These are phyloP conservation scores for Nicotiana tabacum DNA, from an alignment of 257 asterid genomes.

Conservation along the genomic window DNA sequence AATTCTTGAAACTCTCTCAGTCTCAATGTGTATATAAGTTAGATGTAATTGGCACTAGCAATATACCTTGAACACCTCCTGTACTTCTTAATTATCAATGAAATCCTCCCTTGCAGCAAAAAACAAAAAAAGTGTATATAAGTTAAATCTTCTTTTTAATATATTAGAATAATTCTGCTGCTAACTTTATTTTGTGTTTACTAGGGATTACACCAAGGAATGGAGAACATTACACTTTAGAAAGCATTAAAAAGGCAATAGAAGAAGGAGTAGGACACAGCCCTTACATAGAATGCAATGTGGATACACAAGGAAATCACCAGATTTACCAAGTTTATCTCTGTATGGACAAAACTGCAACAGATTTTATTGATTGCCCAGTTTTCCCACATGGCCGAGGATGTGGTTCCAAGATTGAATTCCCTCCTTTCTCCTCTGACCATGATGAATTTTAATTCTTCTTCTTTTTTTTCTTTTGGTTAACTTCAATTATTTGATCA, in stretches of 20 bases:
- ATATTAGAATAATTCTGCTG: neutral
- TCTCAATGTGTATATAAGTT: neutral
- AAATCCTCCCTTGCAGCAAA: no score
- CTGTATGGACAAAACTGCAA: conserved; percentile 59
- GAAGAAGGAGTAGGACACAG: conserved; percentile 45
- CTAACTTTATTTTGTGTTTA: neutral
- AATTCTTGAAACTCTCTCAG: neutral
- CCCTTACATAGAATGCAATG: conserved; percentile 64
- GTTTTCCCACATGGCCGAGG: conserved; percentile 44
- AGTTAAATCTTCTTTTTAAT: neutral
- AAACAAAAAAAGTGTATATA: no score
- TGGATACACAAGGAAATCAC: conserved; percentile 44
- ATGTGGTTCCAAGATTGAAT: conserved; percentile 54
- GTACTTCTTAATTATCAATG: no score
- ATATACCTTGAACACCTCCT: no score
- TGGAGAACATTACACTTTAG: conserved; percentile 33
- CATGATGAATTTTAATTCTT: conserved; percentile 21
- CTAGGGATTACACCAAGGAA: conserved; percentile 51
- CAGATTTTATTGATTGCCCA: conserved; percentile 54
- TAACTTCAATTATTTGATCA: neutral
- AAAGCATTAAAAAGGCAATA: conserved; percentile 48
- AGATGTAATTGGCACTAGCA: no score
- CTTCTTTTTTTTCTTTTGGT: neutral
- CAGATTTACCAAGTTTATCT: conserved; percentile 62
- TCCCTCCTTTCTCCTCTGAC: conserved; percentile 46